These are phyloP conservation scores for Podaxis rugospora DNA, from an alignment of 768 basidiomycete genomes.

Conservation along the genomic window DNA sequence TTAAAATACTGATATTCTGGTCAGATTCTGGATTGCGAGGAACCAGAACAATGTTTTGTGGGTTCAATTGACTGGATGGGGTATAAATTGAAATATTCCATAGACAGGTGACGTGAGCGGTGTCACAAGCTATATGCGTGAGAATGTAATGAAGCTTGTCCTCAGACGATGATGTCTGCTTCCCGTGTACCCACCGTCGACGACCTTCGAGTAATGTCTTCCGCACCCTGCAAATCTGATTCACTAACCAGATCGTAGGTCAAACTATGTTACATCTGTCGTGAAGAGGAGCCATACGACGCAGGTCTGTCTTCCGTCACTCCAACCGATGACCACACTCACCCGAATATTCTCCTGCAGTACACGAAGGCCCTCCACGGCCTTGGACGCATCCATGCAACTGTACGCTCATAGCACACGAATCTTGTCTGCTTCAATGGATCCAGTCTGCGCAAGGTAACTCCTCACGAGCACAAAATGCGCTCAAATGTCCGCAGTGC, in stretches of 20 bases:
- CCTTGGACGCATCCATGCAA: conserved; percentile 78
- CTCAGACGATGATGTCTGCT: conserved; percentile 7
- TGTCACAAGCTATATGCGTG: not conserved
- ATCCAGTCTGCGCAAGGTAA: conserved; percentile 66
- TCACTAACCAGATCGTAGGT: conserved; percentile 30
- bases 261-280: conserved; percentile 78
- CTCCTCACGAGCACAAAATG: conserved; percentile 50
- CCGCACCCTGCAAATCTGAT: not conserved
- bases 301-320: conserved; percentile 27
- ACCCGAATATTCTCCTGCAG: conserved; percentile 19
- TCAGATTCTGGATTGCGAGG: too few species aligned
- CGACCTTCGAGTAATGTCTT: conserved; percentile 25
- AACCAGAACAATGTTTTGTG: too few species aligned
- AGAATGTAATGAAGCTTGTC: not conserved
- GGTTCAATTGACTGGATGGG: too few species aligned
- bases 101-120: not conserved
- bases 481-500: conserved; percentile 80
- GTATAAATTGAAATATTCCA: not conserved
- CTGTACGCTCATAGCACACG: conserved; percentile 79
- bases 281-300: conserved; percentile 63
- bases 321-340: not conserved
- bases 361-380: conserved; percentile 42
- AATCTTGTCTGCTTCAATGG: conserved; percentile 76
- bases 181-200: conserved; percentile 24
- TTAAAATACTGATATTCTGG: too few species aligned